phyloP scores from a whole-genome alignment of 2,329 filamentous ascomycete species.

The Scedosporium minutisporum region DNA sequence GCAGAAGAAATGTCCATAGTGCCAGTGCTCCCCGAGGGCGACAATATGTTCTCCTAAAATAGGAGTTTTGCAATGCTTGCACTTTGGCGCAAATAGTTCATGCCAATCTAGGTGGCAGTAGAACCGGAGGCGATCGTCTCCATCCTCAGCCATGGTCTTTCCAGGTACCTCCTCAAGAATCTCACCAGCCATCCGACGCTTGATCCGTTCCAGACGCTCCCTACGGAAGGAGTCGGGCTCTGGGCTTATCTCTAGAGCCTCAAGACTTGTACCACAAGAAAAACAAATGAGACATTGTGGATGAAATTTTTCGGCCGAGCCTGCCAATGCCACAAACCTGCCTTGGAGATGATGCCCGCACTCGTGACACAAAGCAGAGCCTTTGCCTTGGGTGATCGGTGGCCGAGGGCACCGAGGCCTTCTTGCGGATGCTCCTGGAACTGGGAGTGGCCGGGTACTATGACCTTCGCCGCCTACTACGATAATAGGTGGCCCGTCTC shows the following conservation, averaged over 20 bases:
- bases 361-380: constrained; percentile 67
- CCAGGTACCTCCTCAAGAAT: constrained; percentile 52
- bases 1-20: constrained; percentile 97
- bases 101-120: constrained; percentile 99
- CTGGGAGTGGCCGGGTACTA: constrained; percentile 34
- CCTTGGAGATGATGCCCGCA: constrained; percentile 81
- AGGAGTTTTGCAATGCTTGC: constrained; percentile 91
- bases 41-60: constrained; percentile 93
- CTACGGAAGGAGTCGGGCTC: constrained; percentile 67
- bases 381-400: constrained; percentile 33
- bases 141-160: constrained; percentile 58
- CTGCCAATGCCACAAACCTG: constrained; percentile 76
- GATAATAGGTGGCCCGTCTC: not conserved
- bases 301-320: constrained; percentile 68
- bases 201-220: constrained; percentile 66
- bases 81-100: constrained; percentile 83
- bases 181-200: constrained; percentile 47
- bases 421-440: constrained; percentile 21
- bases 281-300: constrained; percentile 88
- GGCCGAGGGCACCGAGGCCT: constrained; percentile 24
- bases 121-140: constrained; percentile 68
- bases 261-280: constrained; percentile 75
- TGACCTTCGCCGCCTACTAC: not conserved
- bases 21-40: constrained; percentile 91
- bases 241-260: constrained; percentile 92